A percentile compares a stretch with the other conserved stretches of the same genome.
Evolutionary conservation across 495 filamentous ascomycete genomes (phyloP).

Genomic region (Viridothelium virens): DNA sequence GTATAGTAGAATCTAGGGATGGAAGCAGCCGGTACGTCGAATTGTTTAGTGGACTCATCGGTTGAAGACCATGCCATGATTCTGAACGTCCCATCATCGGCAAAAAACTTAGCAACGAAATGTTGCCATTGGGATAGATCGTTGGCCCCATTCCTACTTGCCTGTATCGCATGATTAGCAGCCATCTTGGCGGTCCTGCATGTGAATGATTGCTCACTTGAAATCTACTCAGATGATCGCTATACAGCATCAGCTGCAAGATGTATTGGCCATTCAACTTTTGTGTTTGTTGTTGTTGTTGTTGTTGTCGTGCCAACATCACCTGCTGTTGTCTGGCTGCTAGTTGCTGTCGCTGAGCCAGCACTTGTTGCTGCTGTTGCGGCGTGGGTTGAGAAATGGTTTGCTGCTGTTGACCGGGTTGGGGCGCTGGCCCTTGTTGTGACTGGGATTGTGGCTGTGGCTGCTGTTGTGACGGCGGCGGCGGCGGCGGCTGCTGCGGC

Average conservation of each 20-base stretch:
- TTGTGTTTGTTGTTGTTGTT: constrained; percentile 16
- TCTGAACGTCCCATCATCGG: constrained; percentile 59
- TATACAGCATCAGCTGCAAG: constrained; percentile 59
- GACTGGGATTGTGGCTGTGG: background rate
- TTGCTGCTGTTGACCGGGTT: constrained; percentile 16
- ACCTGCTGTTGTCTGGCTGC: constrained; percentile 20
- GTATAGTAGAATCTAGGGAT: constrained; percentile 74
- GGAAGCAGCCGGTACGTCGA: constrained; percentile 66
- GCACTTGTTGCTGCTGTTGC: constrained; percentile 16
- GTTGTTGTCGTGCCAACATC: constrained; percentile 14
- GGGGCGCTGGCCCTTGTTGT: background rate
- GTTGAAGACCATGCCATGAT: constrained; percentile 47
- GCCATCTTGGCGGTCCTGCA: background rate
- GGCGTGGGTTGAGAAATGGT: background rate
- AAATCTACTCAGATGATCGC: constrained; percentile 62
- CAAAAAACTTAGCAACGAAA: constrained; percentile 72
- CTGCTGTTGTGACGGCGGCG: constrained; percentile 23
- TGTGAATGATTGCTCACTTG: constrained; percentile 38
- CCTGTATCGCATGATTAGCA: background rate
- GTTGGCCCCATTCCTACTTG: constrained; percentile 32
- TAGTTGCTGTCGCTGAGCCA: constrained; percentile 18
- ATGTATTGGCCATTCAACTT: constrained; percentile 44
- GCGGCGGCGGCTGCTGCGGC: constrained; percentile 15
- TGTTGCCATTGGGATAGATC: constrained; percentile 63
- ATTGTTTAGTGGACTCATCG: constrained; percentile 54